These are phyloP conservation scores for Trichosporon sp. DNA, from an alignment of 1,284 basidiomycete species.

Conservation along the genomic window DNA sequence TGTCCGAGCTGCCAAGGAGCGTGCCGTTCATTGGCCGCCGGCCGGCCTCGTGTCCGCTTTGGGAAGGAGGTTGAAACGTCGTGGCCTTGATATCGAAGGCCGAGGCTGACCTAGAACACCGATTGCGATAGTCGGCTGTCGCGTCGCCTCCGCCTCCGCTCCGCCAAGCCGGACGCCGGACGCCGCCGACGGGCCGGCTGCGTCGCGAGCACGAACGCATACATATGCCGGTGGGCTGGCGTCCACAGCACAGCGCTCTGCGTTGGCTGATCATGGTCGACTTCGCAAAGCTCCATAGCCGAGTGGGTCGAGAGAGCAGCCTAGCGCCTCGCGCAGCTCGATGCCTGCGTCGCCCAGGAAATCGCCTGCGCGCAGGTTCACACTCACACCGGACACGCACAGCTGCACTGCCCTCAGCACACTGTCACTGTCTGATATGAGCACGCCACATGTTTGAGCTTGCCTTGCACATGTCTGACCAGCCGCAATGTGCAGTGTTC, in stretches of 20 bases:
- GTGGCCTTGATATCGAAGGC: neutral
- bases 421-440: neutral
- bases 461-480: neutral
- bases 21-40: neutral
- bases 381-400: neutral
- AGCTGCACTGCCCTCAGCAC: too few species aligned
- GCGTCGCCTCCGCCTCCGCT: neutral
- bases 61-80: neutral
- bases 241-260: too few species aligned
- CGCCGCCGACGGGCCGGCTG: too few species aligned
- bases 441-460: too few species aligned
- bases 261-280: too few species aligned
- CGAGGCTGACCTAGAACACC: neutral
- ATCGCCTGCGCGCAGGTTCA: neutral
- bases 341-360: neutral
- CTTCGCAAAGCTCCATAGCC: too few species aligned
- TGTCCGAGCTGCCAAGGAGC: too few species aligned
- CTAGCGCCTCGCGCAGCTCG: neutral
- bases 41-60: neutral
- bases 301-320: neutral
- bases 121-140: neutral
- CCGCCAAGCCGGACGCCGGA: too few species aligned
- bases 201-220: neutral
- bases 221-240: neutral
- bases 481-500: neutral